Conservation (phyloP, 345 rosid genomes). For the Populus nigra region DNA sequence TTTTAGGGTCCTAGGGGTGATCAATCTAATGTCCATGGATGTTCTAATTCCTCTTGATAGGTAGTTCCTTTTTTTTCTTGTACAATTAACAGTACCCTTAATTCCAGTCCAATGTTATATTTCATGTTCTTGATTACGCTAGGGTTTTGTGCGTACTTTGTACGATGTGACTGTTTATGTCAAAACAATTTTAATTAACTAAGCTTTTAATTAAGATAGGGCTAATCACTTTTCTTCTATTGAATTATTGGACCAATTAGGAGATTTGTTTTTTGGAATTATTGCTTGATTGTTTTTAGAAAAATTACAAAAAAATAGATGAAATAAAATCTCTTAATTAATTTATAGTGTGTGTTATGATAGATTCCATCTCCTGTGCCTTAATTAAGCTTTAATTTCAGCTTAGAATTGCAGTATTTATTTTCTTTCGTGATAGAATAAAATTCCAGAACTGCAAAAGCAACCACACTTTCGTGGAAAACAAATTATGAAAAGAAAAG, state of each 20-base stretch:
- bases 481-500: too few species aligned
- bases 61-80: not conserved
- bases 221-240: not conserved
- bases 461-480: not conserved
- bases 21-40: slow-evolving; percentile 39
- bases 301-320: not conserved
- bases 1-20: slow-evolving; percentile 6
- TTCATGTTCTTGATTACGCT: not conserved
- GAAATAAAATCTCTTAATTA: not conserved
- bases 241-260: not conserved
- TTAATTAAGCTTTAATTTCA: not conserved
- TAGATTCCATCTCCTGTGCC: not conserved
- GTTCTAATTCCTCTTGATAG: slow-evolving; percentile 7
- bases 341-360: too few species aligned
- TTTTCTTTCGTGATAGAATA: not conserved
- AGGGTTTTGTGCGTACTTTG: not conserved
- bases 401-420: not conserved
- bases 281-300: not conserved
- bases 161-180: not conserved
- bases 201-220: not conserved
- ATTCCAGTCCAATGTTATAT: not conserved
- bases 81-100: not conserved
- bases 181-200: not conserved
- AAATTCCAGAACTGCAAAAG: not conserved
- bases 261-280: not conserved